phyloP scores from a whole-genome alignment of 1,284 basidiomycete species.

The Rhodotorula sp. region DNA sequence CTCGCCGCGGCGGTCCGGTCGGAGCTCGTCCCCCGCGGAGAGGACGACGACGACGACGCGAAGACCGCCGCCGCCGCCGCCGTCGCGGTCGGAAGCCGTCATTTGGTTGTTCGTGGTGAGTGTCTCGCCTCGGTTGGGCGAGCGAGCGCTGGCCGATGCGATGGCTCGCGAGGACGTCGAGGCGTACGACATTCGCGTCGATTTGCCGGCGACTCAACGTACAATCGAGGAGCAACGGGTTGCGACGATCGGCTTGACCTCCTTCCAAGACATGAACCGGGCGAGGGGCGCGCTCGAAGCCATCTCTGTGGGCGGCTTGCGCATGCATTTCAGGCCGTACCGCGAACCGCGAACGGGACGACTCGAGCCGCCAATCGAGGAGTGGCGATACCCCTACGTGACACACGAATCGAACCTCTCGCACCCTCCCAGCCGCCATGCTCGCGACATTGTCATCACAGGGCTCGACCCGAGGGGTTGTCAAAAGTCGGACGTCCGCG shows the following conservation, averaged over 20 bases:
- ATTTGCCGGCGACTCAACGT: neutral
- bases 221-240: too few relatives aligned
- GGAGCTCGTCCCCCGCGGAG: neutral
- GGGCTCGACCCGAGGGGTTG: neutral
- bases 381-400: too few relatives aligned
- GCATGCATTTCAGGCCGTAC: too few relatives aligned
- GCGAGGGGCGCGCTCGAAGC: neutral
- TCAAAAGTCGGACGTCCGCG: neutral
- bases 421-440: neutral
- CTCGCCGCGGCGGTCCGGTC: too few relatives aligned
- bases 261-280: neutral
- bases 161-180: neutral
- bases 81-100: neutral
- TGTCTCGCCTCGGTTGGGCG: neutral
- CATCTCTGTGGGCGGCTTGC: neutral
- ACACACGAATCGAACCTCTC: neutral
- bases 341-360: too few relatives aligned
- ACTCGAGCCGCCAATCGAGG: too few relatives aligned
- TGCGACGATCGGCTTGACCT: too few relatives aligned
- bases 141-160: neutral
- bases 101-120: neutral
- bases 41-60: neutral
- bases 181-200: neutral
- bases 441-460: neutral
- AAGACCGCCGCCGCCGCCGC: neutral